A percentile compares a stretch with the other conserved stretches of the same genome.
Evolutionary conservation across 2,329 filamentous ascomycete genomes (phyloP).

Genomic region (Apiospora malaysiana): DNA sequence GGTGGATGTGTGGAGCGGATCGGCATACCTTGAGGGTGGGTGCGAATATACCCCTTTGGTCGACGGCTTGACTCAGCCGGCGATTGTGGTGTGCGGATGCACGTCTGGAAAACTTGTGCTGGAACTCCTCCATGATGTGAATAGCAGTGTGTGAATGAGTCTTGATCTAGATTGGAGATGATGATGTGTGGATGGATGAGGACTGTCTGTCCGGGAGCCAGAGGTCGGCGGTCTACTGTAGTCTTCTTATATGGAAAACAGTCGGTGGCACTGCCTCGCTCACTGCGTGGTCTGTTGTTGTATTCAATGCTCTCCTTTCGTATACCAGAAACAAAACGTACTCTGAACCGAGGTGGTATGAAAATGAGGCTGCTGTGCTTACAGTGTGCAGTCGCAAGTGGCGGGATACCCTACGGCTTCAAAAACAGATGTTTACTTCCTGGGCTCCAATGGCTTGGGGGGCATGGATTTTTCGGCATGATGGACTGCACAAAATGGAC

Average conservation of each 20-base stretch:
- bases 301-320: not conserved
- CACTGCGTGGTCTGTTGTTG: not conserved
- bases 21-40: conserved; percentile 50
- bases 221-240: not conserved
- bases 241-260: conserved; percentile 2
- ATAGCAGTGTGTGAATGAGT: not conserved
- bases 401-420: not conserved
- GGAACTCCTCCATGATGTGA: not conserved
- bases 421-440: conserved; percentile 4
- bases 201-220: not conserved
- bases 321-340: not conserved
- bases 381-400: not conserved
- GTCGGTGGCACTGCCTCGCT: not conserved
- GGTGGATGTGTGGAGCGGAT: conserved; percentile 25
- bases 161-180: not conserved
- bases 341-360: not conserved
- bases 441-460: not conserved
- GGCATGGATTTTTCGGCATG: not conserved
- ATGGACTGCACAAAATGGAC: conserved; percentile 1
- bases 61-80: conserved; percentile 51
- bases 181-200: conserved; percentile 2
- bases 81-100: conserved; percentile 53
- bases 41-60: conserved; percentile 50
- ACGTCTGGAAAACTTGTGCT: conserved; percentile 38
- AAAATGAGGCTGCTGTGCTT: not conserved